Evolutionary conservation across 2,329 filamentous ascomycete species (phyloP).

Genomic region (Nothophaeocryptopus gaeumannii): DNA sequence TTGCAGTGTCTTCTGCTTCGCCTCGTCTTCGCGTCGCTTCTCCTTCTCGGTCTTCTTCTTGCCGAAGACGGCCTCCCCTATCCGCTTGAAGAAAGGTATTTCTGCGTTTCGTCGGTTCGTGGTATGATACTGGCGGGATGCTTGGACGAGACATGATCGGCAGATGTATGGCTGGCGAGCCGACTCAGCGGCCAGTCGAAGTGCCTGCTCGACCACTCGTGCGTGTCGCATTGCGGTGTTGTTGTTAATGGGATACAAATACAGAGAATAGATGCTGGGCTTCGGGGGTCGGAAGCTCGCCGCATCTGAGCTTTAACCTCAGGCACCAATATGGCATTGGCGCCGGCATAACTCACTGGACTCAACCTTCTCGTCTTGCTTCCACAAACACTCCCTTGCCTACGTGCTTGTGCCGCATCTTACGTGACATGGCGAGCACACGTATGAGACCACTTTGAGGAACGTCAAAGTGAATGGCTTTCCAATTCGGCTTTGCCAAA

Average conservation of each 20-base stretch:
- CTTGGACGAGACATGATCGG: constrained; percentile 29
- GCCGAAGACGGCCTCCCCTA: constrained; percentile 29
- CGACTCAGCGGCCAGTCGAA: constrained; percentile 24
- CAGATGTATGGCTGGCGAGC: constrained; percentile 28
- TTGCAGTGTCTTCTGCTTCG: constrained; percentile 7
- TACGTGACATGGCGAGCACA: too few relatives aligned
- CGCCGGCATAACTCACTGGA: too few relatives aligned
- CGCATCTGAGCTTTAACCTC: too few relatives aligned
- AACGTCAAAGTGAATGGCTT: too few relatives aligned
- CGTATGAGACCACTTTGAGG: too few relatives aligned
- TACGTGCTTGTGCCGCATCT: too few relatives aligned
- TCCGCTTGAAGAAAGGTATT: constrained; percentile 25
- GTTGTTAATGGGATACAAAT: not conserved
- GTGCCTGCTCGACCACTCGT: constrained; percentile 27
- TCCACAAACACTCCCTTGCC: too few relatives aligned
- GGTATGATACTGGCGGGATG: constrained; percentile 29
- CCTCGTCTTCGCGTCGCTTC: constrained; percentile 10
- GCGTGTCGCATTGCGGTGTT: constrained; percentile 22
- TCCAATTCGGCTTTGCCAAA: too few relatives aligned
- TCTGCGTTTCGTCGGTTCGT: constrained; percentile 22
- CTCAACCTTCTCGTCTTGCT: too few relatives aligned
- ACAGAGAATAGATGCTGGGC: too few relatives aligned
- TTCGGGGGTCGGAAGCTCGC: too few relatives aligned
- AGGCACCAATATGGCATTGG: too few relatives aligned
- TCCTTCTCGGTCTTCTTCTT: constrained; percentile 23